Evolutionary conservation across 2,329 filamentous ascomycete genomes (phyloP), one percentile per base, ranked within the genome.

Genomic region (Alternaria angustiovoidea): DNA sequence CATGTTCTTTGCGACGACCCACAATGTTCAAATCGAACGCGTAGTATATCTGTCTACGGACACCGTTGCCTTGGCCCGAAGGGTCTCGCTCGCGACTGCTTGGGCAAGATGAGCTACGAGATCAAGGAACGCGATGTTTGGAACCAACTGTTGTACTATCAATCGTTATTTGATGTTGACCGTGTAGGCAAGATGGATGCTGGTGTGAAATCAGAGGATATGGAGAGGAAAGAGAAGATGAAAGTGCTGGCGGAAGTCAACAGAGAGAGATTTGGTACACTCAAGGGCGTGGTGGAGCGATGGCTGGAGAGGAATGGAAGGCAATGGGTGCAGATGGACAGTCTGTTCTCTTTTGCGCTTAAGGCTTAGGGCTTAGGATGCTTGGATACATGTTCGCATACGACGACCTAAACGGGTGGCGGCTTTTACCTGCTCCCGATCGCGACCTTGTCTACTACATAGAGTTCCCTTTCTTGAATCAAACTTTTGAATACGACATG

Each of bases 241-340:
- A 81, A 77, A 57, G 78, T 97, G 2, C 82, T 97, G 57, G 93
- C 89, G 4, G 91, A 94, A 75, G 89, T 93, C 77, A 99, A 99
- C 78, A 86, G 92, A 59, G 83, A 85, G 39, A 84, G 93, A 62
- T 98, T 98, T 75, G 86, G 80, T 11, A 92, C 91, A 0, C 82
- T 94, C 67, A 91, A 89, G 82, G 85, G 85, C 7, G 88, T 93
- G 14, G 92, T 97, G 5, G 92, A 94, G 66, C 88, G 83, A 73
- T 96, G 96, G 80, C 80, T 97, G 69, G 92, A 93, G 73, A 95
- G 94, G 81, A 96, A 93, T 78, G 94, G 94, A 26, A 84, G 92
- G 69, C 91, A 93, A 79, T 97, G 93, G 92, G 94, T 97, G 53
- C 91, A 92, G 68, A 97, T 97, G 94, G 93, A 95, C 79, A 89